Evolutionary conservation across 2,329 filamentous ascomycete genomes (phyloP).

Genomic region (Exophiala spinifera): DNA sequence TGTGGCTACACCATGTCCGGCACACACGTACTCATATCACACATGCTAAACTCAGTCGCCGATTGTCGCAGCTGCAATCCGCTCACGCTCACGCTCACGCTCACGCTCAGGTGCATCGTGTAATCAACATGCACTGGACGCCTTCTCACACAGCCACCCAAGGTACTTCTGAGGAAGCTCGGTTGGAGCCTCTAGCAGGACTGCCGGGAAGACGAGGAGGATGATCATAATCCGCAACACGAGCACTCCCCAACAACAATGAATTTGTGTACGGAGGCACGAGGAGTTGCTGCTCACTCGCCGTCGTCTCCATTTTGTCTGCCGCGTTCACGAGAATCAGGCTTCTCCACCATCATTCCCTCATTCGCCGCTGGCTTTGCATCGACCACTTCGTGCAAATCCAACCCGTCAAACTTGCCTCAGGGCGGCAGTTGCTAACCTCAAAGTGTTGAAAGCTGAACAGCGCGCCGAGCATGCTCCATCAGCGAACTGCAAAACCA

Average conservation of each 20-base stretch:
- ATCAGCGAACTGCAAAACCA: constrained; percentile 14
- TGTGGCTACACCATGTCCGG: not conserved
- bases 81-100: not conserved
- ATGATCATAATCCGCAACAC: not conserved
- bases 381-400: constrained; percentile 2
- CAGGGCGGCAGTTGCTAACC: constrained; percentile 19
- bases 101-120: not conserved
- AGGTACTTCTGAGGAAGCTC: not conserved
- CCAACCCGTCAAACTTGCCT: constrained; percentile 13
- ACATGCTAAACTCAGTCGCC: not conserved
- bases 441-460: constrained; percentile 13
- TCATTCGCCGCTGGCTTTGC: constrained; percentile 17
- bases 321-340: constrained; percentile 19
- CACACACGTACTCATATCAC: not conserved
- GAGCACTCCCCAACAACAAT: not conserved
- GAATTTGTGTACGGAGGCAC: not conserved
- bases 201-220: too few relatives aligned
- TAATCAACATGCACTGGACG: not conserved
- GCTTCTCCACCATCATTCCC: constrained; percentile 16
- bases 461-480: constrained; percentile 6
- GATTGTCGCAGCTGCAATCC: too few relatives aligned
- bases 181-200: not conserved
- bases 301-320: constrained; percentile 1
- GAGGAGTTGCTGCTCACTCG: not conserved
- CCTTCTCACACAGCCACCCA: not conserved